These are phyloP conservation scores for Candida vaughaniae DNA, from an alignment of 805 yeast genomes.

Conservation along the genomic window DNA sequence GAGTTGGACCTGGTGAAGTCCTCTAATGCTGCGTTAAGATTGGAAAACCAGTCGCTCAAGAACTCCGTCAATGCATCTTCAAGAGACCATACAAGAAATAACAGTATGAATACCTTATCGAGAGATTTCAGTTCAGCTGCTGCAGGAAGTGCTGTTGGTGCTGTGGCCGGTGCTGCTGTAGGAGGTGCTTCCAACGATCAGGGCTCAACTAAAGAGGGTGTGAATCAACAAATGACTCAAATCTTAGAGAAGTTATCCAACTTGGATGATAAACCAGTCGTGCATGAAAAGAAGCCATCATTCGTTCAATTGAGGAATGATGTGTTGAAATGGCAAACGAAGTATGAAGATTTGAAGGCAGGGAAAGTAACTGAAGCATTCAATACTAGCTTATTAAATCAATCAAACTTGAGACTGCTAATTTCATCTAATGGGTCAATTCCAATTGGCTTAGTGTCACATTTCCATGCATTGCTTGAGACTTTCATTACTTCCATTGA, in stretches of 20 bases:
- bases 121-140: constrained; percentile 9
- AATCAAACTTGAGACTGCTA: constrained; percentile 26
- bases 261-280: constrained; percentile 18
- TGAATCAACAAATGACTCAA: constrained; percentile 17
- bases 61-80: constrained; percentile 14
- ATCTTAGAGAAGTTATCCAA: constrained; percentile 28
- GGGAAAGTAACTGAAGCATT: constrained; percentile 22
- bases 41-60: constrained; percentile 39
- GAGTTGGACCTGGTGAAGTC: constrained; percentile 31
- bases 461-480: constrained; percentile 51
- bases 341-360: constrained; percentile 48
- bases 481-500: constrained; percentile 37
- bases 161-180: constrained; percentile 3
- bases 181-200: background rate
- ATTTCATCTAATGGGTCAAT: constrained; percentile 45
- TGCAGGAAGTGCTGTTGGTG: background rate
- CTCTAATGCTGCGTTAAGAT: constrained; percentile 31
- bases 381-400: constrained; percentile 17
- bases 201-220: background rate
- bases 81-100: constrained; percentile 12
- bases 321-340: constrained; percentile 49
- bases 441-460: constrained; percentile 42
- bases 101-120: constrained; percentile 10
- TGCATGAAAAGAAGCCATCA: constrained; percentile 8
- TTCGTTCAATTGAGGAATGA: constrained; percentile 23